phyloP scores from a whole-genome alignment of 2,329 filamentous ascomycete species.

The Orbilia javanica region DNA sequence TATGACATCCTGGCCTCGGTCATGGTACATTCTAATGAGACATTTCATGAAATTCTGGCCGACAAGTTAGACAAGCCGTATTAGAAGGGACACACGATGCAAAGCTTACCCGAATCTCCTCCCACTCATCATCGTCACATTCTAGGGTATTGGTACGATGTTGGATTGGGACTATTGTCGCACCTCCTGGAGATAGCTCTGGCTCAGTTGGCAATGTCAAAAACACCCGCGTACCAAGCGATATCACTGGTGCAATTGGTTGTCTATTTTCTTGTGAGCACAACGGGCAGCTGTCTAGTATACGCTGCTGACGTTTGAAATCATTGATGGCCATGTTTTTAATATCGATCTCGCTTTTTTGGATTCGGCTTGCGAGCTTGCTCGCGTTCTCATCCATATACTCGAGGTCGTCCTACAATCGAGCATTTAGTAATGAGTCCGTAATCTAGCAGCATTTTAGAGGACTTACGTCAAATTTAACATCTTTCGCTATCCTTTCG shows the following conservation, averaged over 20 bases:
- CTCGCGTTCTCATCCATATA: slow-evolving; percentile 97
- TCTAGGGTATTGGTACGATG: slow-evolving; percentile 93
- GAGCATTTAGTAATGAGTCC: slow-evolving; percentile 22
- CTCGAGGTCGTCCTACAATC: slow-evolving; percentile 79
- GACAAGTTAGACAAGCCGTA: slow-evolving; percentile 1
- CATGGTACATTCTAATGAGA: slow-evolving; percentile 92
- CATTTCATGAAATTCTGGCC: slow-evolving; percentile 92
- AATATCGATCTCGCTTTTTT: slow-evolving; percentile 87
- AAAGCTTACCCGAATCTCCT: slow-evolving; percentile 78
- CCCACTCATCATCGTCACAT: slow-evolving; percentile 99
- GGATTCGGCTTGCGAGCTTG: slow-evolving; percentile 86
- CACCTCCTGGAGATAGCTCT: slow-evolving; percentile 81
- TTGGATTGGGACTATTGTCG: slow-evolving; percentile 87
- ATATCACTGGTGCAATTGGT: slow-evolving; percentile 85
- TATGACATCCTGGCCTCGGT: slow-evolving; percentile 88
- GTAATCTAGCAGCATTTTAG: not conserved
- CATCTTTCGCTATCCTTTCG: slow-evolving; percentile 93
- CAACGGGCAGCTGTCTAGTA: slow-evolving; percentile 87
- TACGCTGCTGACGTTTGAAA: slow-evolving; percentile 87
- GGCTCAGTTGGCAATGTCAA: slow-evolving; percentile 91
- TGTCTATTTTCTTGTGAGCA: slow-evolving; percentile 87
- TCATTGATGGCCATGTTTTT: slow-evolving; percentile 88
- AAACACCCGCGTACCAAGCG: slow-evolving; percentile 86
- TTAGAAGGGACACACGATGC: not conserved
- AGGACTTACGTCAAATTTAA: slow-evolving; percentile 77